Evolutionary conservation across 768 basidiomycete species (phyloP).

Genomic region (Guyanaporus albipodus): DNA sequence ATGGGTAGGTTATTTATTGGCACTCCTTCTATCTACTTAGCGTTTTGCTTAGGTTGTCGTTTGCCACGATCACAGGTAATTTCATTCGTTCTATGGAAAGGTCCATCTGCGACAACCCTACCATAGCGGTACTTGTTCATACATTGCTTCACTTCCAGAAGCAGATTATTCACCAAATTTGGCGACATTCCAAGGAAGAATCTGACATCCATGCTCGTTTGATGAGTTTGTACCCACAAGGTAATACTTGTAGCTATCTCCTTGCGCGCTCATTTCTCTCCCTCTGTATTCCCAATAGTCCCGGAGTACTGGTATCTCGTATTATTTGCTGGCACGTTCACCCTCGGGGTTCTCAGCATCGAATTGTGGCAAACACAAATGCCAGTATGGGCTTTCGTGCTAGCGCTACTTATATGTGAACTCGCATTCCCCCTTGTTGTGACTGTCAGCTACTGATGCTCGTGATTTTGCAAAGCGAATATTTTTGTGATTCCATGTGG

Average conservation of each 20-base stretch:
- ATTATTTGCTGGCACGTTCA: slow-evolving; percentile 70
- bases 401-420: slow-evolving; percentile 55
- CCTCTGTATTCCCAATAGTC: slow-evolving; percentile 38
- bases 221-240: slow-evolving; percentile 65
- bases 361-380: slow-evolving; percentile 70
- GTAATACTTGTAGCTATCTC: slow-evolving; percentile 8
- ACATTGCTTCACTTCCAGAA: slow-evolving; percentile 65
- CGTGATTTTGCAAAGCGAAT: slow-evolving; percentile 28
- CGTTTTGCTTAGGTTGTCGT: slow-evolving; percentile 66
- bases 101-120: not conserved
- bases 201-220: slow-evolving; percentile 82
- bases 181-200: slow-evolving; percentile 68
- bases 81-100: not conserved
- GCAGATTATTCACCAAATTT: slow-evolving; percentile 69
- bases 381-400: slow-evolving; percentile 66
- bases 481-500: slow-evolving; percentile 51
- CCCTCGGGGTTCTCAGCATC: slow-evolving; percentile 64
- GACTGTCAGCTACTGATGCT: not conserved
- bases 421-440: not conserved
- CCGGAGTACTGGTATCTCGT: slow-evolving; percentile 83
- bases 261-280: not conserved
- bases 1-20: slow-evolving; percentile 22
- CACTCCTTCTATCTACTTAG: slow-evolving; percentile 16
- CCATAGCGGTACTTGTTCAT: slow-evolving; percentile 28
- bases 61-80: slow-evolving; percentile 72